Evolutionary conservation across 2,329 filamentous ascomycete genomes (phyloP), one percentile per base, ranked within the genome.

Genomic region (Ophiostoma perfectum): DNA sequence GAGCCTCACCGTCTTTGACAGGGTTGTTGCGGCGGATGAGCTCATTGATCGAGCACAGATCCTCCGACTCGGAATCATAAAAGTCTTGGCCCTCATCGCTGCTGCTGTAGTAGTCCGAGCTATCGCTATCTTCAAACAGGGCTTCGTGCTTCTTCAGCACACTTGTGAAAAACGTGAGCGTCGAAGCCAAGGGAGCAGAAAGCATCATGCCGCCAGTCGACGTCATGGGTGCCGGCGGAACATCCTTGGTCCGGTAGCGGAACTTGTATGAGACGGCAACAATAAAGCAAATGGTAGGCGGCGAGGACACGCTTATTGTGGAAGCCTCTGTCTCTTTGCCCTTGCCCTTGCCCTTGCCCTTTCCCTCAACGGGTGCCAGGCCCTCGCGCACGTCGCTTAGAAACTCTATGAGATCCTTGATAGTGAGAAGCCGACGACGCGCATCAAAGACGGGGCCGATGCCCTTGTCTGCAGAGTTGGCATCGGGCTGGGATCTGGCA

Each of bases 221-320:
- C n/a, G 38, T 12, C 16, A 63, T 63, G 36, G 58, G 12, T 14
- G 6, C 6, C 16, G 12, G 38, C 3, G 41, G 16, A n/a, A 4
- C 36, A 18, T 27, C n/a, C 16, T 36, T 27, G 52, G 14, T 6
- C 12, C 12, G 16, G 52, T 7, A 7, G 4, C 36, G 6, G 41
- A 8, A n/a, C 63, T 27, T 45, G 68, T 68, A 68, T 39, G 71
- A 67, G 39, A 68, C 68, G 16, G 64, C 70, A 4, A 70, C 69
- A 5, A 71, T 60, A 18, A 72, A 72, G 55, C 16, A 67, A n/a
- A 72, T 18, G 4, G 44, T 36, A 1, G 27, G 14, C 8, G 36
- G 60, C 60, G n/a, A 27, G 3, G 16, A n/a, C n/a, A 5, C 49
- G n/a, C 16, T 52, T 11, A 11, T 5, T 5, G 45, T 49, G 16